Base-by-base conservation (phyloP, 768 basidiomycete species). In the Boletus rex-veris region DNA sequence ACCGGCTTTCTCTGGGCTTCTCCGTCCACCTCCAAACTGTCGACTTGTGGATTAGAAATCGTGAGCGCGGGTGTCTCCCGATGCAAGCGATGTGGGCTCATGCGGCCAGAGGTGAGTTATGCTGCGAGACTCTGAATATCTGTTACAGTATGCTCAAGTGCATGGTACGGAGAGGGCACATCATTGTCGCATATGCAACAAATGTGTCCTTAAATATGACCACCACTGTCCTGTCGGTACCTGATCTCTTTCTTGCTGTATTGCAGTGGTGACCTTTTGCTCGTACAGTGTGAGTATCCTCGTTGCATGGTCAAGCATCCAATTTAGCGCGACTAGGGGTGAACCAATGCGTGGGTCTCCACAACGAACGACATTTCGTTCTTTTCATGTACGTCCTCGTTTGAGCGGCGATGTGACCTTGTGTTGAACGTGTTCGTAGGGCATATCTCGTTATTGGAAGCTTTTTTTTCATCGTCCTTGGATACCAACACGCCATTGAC, bases 311-410 rank as follows among this genome's bases (percentile, higher is more conserved):
- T 46, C 49, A 19, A 50, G 38, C n/a, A 28, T 35, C 41, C 21
- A 36, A 45, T 41, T 65, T 10, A 62, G 24, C 15, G 6, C 5
- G 9, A 21, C 21, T 16, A 94, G 92, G 94, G 94, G 84, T 98
- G 46, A 98, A 98, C 70, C 92, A 93, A 81, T 98, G 96, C 66
- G 96, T 99, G 41, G 96, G 96, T 11, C 70, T 98, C 7, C 79
- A 96, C 67, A 99, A 98, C 62, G 95, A 98, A 66, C 85, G 96
- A 0, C 93, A 98, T 72, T 99, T 99, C 63, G 80, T 96, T 37
- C 74, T 98, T 44, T 99, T 98, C 79, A 88, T 98, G 92, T 91
- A 58, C 51, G 86, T 72, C 7, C 7, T 47, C 9, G 5, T 33
- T 37, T 6, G 9, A 28, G 35, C 14, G 11, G 38, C 6, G 26